Conservation (phyloP, 225 moss, liverwort and hornwort genomes). For the Straminergon stramineum region DNA sequence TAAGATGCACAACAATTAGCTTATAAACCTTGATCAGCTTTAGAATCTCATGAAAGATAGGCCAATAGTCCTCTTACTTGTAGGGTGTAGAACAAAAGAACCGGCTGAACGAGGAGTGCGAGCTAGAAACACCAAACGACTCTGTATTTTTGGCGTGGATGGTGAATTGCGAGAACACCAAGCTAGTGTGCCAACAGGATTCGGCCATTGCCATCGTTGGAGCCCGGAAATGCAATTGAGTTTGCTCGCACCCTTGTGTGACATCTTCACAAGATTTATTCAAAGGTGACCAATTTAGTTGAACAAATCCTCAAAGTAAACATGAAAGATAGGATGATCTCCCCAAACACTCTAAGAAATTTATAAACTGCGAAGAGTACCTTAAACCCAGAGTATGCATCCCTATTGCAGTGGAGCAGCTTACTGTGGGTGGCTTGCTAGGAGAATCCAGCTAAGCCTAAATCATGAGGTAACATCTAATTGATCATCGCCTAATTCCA, state of each 20-base stretch:
- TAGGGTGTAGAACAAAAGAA: not conserved
- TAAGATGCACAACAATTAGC: not conserved
- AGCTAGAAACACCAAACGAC: not conserved
- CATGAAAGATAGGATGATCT: not conserved
- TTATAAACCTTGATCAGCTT: not conserved
- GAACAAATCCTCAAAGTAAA: not conserved
- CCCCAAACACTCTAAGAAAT: no score
- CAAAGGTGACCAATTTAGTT: no score
- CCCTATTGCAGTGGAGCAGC: no score
- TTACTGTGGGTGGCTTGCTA: no score
- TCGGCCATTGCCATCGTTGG: conserved; percentile 3
- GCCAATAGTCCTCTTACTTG: conserved; percentile 5
- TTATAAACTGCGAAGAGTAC: no score
- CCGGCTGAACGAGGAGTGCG: not conserved
- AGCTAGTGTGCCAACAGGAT: not conserved
- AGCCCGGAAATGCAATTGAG: not conserved
- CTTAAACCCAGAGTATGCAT: no score
- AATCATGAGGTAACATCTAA: not conserved
- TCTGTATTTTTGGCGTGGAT: not conserved
- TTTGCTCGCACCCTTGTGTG: not conserved
- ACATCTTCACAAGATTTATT: not conserved
- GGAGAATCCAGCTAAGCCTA: no score
- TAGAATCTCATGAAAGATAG: not conserved
- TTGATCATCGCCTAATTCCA: not conserved
- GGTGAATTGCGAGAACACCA: not conserved